Percentiles rank a stretch among this genome's conserved stretches.
phyloP scores from a whole-genome alignment of 345 rosid species.

The Hypericum perforatum region DNA sequence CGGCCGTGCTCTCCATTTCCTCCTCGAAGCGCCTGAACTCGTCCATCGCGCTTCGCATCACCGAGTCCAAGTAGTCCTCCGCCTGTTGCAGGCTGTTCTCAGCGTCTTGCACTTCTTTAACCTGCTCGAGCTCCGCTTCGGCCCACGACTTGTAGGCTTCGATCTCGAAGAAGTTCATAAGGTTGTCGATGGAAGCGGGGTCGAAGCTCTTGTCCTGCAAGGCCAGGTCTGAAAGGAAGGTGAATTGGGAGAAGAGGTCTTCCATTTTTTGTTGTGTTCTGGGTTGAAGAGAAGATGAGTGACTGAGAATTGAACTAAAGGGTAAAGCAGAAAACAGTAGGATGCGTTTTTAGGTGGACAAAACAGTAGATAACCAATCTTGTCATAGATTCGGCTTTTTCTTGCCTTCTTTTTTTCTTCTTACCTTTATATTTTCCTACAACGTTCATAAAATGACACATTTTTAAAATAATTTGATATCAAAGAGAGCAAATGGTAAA shows the following conservation, averaged over 20 bases:
- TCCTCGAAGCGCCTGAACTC: slow-evolving; percentile 56
- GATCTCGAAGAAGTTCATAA: slow-evolving; percentile 68
- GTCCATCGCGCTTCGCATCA: slow-evolving; percentile 68
- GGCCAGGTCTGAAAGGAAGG: slow-evolving; percentile 63
- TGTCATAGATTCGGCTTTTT: too few relatives aligned
- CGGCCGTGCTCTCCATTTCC: slow-evolving; percentile 55
- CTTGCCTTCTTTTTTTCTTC: too few relatives aligned
- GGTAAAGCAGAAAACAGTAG: too few relatives aligned
- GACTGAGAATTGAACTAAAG: too few relatives aligned
- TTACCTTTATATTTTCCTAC: too few relatives aligned
- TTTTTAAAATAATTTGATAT: too few relatives aligned
- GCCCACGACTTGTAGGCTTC: slow-evolving; percentile 88
- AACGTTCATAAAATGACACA: too few relatives aligned
- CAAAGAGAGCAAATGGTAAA: too few relatives aligned
- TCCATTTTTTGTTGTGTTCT: slow-evolving; percentile 35
- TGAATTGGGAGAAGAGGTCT: slow-evolving; percentile 63
- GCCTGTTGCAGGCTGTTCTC: slow-evolving; percentile 39
- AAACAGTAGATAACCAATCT: too few relatives aligned
- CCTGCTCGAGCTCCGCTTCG: slow-evolving; percentile 41
- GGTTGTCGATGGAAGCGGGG: slow-evolving; percentile 61
- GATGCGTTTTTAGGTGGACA: too few relatives aligned
- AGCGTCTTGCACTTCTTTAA: slow-evolving; percentile 35
- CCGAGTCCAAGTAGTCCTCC: slow-evolving; percentile 54
- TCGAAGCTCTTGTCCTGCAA: slow-evolving; percentile 60
- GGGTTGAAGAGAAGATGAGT: not conserved